Percentiles rank a stretch among this genome's conserved stretches.
Evolutionary conservation across 2,329 filamentous ascomycete genomes (phyloP).

Genomic region (Monilinia fructicola): DNA sequence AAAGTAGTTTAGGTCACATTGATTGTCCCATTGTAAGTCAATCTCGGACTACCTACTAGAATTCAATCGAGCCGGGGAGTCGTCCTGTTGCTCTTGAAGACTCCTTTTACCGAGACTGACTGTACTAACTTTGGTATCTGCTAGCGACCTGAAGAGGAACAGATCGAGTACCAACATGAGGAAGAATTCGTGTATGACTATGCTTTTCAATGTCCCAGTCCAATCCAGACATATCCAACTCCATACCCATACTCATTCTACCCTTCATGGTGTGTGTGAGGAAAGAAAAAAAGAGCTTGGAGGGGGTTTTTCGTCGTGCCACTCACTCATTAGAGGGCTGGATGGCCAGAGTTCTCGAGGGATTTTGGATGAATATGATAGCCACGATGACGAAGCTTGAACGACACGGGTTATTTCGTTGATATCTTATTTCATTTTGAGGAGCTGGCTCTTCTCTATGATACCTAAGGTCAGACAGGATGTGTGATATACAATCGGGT

Average conservation of each 20-base stretch:
- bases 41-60: background rate
- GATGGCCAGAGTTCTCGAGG: background rate
- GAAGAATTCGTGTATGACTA: conserved; percentile 17
- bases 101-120: background rate
- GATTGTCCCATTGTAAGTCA: conserved; percentile 22
- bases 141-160: conserved; percentile 10
- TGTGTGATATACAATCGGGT: background rate
- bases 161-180: background rate
- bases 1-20: conserved; percentile 13
- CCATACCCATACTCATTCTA: conserved; percentile 8
- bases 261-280: conserved; percentile 20
- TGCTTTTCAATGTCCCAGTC: conserved; percentile 1
- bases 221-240: background rate
- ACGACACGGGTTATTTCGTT: background rate
- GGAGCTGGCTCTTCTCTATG: conserved; percentile 1
- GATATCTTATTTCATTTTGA: background rate
- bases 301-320: too few species aligned
- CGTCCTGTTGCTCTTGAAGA: background rate
- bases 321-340: too few species aligned
- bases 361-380: background rate
- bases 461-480: too few species aligned
- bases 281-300: background rate
- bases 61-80: background rate
- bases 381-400: too few species aligned
- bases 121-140: conserved; percentile 9